A percentile compares a stretch with the other conserved stretches of the same genome.
Conservation (phyloP, 2,329 filamentous ascomycete species). For the Fusarium concolor region DNA sequence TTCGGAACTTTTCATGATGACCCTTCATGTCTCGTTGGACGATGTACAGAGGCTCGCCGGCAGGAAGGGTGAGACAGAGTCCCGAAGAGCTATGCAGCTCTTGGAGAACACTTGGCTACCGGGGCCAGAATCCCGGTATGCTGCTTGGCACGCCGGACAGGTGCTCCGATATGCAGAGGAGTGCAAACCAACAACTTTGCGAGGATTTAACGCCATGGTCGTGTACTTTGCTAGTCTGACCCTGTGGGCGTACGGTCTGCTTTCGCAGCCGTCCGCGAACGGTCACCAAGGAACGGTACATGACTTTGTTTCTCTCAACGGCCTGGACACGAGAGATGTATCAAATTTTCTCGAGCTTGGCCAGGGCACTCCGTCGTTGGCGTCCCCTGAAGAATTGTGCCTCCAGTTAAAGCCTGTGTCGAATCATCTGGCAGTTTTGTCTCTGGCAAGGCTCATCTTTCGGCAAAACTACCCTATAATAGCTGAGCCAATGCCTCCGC, state of each 20-base stretch:
- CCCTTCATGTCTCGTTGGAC: conserved; percentile 40
- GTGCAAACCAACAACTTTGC: conserved; percentile 34
- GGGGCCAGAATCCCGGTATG: conserved; percentile 36
- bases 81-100: conserved; percentile 22
- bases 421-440: conserved; percentile 27
- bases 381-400: conserved; percentile 18
- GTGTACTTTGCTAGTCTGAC: conserved; percentile 42
- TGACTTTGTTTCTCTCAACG: conserved; percentile 35
- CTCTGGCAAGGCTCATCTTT: conserved; percentile 30
- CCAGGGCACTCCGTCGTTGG: conserved; percentile 32
- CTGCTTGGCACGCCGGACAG: conserved; percentile 43
- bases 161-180: conserved; percentile 38
- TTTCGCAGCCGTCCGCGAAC: conserved; percentile 17
- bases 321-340: conserved; percentile 28
- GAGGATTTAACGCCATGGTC: conserved; percentile 41
- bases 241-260: conserved; percentile 39
- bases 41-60: conserved; percentile 39
- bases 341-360: conserved; percentile 35
- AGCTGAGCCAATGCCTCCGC: conserved; percentile 36
- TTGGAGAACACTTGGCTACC: conserved; percentile 36
- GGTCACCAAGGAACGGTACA: conserved; percentile 11
- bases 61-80: conserved; percentile 40
- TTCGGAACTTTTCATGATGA: conserved; percentile 45
- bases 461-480: conserved; percentile 37
- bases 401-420: conserved; percentile 34